Evolutionary conservation across 306 rosid species (phyloP).

Genomic region (Lathyrus oleraceus): DNA sequence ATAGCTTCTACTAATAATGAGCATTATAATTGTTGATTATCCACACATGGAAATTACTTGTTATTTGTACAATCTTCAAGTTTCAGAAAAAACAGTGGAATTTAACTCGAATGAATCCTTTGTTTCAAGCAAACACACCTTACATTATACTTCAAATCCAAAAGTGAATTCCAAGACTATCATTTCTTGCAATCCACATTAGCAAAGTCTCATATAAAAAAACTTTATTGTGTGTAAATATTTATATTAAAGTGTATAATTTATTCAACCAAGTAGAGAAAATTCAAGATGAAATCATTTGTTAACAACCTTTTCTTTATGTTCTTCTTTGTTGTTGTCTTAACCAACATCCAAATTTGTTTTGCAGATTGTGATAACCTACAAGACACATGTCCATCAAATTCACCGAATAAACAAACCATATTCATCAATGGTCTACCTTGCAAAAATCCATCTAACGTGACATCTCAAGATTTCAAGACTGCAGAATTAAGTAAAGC

Average conservation of each 20-base stretch:
- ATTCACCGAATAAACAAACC: slow-evolving; percentile 41
- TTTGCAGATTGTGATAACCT: slow-evolving; percentile 57
- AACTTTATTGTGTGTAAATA: neutral
- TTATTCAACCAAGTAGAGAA: slow-evolving; percentile 18
- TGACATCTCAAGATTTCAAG: slow-evolving; percentile 65
- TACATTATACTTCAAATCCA: slow-evolving; percentile 52
- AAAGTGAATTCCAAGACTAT: slow-evolving; percentile 74
- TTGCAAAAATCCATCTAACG: slow-evolving; percentile 63
- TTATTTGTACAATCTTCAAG: slow-evolving; percentile 31
- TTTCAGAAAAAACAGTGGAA: slow-evolving; percentile 35
- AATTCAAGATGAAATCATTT: slow-evolving; percentile 49
- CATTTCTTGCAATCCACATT: slow-evolving; percentile 53
- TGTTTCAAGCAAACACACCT: slow-evolving; percentile 64
- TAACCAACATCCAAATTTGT: slow-evolving; percentile 34
- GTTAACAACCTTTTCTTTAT: slow-evolving; percentile 25
- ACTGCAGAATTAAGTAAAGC: slow-evolving; percentile 39
- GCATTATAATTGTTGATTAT: neutral
- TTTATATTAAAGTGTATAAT: slow-evolving; percentile 21
- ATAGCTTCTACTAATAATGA: slow-evolving; percentile 10
- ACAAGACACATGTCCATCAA: slow-evolving; percentile 69
- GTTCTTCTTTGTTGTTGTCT: slow-evolving; percentile 33
- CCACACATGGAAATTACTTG: slow-evolving; percentile 22
- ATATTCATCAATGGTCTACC: slow-evolving; percentile 76
- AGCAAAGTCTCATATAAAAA: slow-evolving; percentile 28
- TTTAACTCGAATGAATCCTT: slow-evolving; percentile 38